Conservation (phyloP, 1,139 yeast species). For the Magnusiomyces sp. region DNA sequence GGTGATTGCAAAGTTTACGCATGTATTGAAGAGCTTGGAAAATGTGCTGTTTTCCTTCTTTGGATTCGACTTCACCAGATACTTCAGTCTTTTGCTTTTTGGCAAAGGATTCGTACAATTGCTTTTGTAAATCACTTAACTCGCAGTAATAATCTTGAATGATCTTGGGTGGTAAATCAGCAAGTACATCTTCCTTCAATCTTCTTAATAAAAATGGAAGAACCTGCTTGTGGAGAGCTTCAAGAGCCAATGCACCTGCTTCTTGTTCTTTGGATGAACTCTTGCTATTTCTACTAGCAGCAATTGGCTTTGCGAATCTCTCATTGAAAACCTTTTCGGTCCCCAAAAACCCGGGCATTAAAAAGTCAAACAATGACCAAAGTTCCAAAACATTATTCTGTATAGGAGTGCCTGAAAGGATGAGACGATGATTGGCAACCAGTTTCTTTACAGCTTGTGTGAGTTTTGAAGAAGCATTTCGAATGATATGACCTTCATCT, state of each 20-base stretch:
- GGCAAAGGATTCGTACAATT: conserved; percentile 85
- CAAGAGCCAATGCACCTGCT: conserved; percentile 92
- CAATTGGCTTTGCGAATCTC: conserved; percentile 93
- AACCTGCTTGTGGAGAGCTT: conserved; percentile 92
- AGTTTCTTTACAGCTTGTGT: conserved; percentile 80
- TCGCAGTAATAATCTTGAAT: conserved; percentile 98
- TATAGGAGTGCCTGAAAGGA: conserved; percentile 94
- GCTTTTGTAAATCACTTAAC: conserved; percentile 80
- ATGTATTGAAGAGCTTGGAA: conserved; percentile 97
- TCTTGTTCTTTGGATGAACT: conserved; percentile 93
- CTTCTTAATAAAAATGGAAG: conserved; percentile 94
- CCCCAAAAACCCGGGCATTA: conserved; percentile 98
- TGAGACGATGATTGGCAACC: conserved; percentile 79
- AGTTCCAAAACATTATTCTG: conserved; percentile 93
- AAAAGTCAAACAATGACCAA: conserved; percentile 94
- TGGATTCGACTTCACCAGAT: conserved; percentile 49
- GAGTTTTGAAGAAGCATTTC: conserved; percentile 80
- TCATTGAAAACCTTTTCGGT: conserved; percentile 92
- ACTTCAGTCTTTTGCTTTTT: conserved; percentile 71
- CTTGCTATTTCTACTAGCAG: conserved; percentile 85
- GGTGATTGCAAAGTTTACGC: conserved; percentile 96
- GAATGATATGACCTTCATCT: conserved; percentile 97
- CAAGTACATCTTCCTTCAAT: conserved; percentile 88
- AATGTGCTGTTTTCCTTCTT: conserved; percentile 73
- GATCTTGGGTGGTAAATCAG: conserved; percentile 95